Percentiles rank a stretch among this genome's conserved stretches.
Conservation (phyloP, 805 yeast species). For the Saccharomycopsis sp. region DNA sequence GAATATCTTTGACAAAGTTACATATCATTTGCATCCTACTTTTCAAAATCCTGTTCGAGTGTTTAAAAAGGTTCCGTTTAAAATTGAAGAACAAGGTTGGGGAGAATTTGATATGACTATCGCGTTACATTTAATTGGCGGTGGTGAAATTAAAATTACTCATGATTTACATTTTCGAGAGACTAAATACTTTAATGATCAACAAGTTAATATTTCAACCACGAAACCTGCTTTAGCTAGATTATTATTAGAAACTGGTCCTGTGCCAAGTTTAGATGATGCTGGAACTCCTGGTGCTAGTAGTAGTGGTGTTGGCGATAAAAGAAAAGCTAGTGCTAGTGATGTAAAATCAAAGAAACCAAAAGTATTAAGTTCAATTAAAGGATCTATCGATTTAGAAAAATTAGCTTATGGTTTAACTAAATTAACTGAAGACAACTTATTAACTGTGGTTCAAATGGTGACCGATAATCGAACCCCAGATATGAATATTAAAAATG, state of each 20-base stretch:
- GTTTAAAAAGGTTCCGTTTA: conserved; percentile 77
- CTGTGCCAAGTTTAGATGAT: conserved; percentile 52
- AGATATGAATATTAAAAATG: conserved; percentile 93
- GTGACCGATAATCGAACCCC: conserved; percentile 91
- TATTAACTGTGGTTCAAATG: conserved; percentile 94
- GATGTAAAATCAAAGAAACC: conserved; percentile 29
- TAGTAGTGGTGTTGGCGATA: conserved; percentile 28
- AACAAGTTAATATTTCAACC: conserved; percentile 67
- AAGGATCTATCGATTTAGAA: conserved; percentile 81
- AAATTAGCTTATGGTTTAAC: conserved; percentile 85
- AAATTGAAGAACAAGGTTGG: conserved; percentile 93
- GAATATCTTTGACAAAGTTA: conserved; percentile 80
- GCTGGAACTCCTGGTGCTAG: conserved; percentile 22
- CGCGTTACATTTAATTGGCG: conserved; percentile 68
- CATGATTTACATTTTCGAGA: conserved; percentile 86
- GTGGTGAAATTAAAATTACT: conserved; percentile 78
- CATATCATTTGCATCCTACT: conserved; percentile 91
- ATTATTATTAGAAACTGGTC: conserved; percentile 73
- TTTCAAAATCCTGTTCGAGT: conserved; percentile 83
- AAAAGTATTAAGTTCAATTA: conserved; percentile 34
- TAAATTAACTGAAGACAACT: conserved; percentile 83
- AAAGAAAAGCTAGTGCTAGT: conserved; percentile 28
- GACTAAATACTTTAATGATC: conserved; percentile 72
- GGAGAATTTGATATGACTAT: conserved; percentile 93
- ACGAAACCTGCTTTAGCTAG: conserved; percentile 66